Evolutionary conservation across 83 land plant species (phyloP), one percentile per base, ranked within the genome.

Genomic region (Diphasiastrum complanatum): DNA sequence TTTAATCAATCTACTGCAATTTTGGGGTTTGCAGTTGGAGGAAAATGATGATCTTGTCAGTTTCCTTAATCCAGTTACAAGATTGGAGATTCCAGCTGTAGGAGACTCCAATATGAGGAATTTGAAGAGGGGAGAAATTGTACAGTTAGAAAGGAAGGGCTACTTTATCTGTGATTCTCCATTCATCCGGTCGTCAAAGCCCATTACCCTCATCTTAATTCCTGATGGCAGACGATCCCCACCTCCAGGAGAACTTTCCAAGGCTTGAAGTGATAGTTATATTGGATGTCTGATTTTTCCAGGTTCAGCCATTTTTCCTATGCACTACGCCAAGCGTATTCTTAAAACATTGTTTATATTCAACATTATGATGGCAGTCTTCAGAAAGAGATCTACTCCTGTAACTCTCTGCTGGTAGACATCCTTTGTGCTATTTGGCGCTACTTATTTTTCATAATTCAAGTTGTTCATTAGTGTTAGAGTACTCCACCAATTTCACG

Each of bases 121-220:
- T 48, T 33, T 85, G 49, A 73, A 87, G 53, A 76, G 57, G 10
- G 97, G 96, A 19, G 96, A 92, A 33, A 78, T 92, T 32, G 18
- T 88, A 32, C 96, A 92, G 68, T 70, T 92, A 51, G 97, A 92
- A 69, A 76, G 97, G 70, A 92, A 92, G 55, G 97, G 97, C 51
- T 92, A 92, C 62, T 92, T 46, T 71, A 79, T 86, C 51, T 92
- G 96, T 59, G 96, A 92, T 54, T 79, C 56, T 25, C 96, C 97
- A 0, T 85, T 49, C 61, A 20, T 88, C 22, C 68, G 88, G 48
- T 51, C 82, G 31, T 81, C 91, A 19, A 88, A 79, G 53, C 97
- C 96, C 0, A 64, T 92, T 1, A 80, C 81, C 43, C 78, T 88
- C 0, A 72, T 77, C 63, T 78, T 83, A 14, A 83, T 92, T 32